These are phyloP conservation scores for Pelargonium nanum DNA, from an alignment of 345 rosid genomes.

Conservation along the genomic window DNA sequence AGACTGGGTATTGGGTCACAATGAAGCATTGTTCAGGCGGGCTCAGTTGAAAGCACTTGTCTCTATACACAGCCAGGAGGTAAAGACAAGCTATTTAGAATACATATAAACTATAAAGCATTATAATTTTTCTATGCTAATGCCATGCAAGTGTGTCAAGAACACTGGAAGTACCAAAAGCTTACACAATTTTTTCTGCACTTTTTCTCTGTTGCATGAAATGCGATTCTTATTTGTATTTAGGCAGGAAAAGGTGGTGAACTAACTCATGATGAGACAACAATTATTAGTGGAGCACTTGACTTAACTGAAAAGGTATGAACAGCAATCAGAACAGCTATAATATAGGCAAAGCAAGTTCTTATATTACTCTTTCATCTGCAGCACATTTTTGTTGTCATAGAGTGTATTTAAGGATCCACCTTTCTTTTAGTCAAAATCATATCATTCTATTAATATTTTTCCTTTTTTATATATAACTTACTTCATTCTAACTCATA, in stretches of 20 bases:
- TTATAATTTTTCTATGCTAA: slow-evolving; percentile 2
- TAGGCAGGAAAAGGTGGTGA: slow-evolving; percentile 99
- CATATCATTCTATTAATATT: too few relatives aligned
- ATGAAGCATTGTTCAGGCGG: slow-evolving; percentile 69
- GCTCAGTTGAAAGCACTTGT: slow-evolving; percentile 86
- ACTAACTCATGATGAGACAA: slow-evolving; percentile 91
- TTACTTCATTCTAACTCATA: too few relatives aligned
- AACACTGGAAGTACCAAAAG: not conserved
- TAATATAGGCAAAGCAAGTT: not conserved
- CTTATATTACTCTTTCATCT: not conserved
- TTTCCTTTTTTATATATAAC: too few relatives aligned
- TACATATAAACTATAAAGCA: not conserved
- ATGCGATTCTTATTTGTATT: slow-evolving; percentile 17
- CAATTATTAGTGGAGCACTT: slow-evolving; percentile 91
- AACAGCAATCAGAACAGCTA: not conserved
- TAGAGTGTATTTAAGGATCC: too few relatives aligned
- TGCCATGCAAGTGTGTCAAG: slow-evolving; percentile 1
- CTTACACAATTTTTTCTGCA: slow-evolving; percentile 5
- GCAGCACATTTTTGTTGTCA: not conserved
- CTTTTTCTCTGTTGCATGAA: slow-evolving; percentile 18
- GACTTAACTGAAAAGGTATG: slow-evolving; percentile 88
- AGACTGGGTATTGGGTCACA: slow-evolving; percentile 74
- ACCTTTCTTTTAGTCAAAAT: too few relatives aligned
- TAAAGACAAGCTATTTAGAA: slow-evolving; percentile 12
- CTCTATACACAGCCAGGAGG: slow-evolving; percentile 76